These are phyloP conservation scores for Aphanomyces invadans DNA, from an alignment of 352 stramenopile genomes.

Conservation along the genomic window DNA sequence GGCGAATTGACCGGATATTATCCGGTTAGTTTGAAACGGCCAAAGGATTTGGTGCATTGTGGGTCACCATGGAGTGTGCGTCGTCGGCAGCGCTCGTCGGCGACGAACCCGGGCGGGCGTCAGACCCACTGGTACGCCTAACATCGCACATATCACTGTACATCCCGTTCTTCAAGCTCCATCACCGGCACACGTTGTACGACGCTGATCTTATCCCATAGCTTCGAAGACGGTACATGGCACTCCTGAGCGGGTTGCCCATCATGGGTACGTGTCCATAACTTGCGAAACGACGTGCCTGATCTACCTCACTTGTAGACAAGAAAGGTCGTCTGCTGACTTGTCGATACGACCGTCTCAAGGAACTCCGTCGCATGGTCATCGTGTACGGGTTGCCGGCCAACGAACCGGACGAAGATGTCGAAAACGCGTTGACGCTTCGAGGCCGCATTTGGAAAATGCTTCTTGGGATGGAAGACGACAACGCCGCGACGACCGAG, in stretches of 20 bases:
- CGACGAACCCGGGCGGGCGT: conserved; percentile 15
- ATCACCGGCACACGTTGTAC: no score
- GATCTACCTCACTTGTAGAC: conserved; percentile 29
- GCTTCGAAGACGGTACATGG: conserved; percentile 40
- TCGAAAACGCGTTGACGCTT: conserved; percentile 42
- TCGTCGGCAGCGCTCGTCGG: background rate
- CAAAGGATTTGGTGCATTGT: background rate
- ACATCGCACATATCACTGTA: no score
- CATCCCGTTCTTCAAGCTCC: no score
- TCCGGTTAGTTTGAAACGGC: conserved; percentile 1
- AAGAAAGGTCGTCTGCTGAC: conserved; percentile 35
- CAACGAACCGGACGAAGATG: conserved; percentile 14
- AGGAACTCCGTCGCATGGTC: conserved; percentile 74
- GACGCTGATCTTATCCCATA: conserved; percentile 25
- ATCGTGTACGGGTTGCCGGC: conserved; percentile 65
- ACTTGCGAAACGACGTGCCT: no score
- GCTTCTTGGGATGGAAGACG: conserved; percentile 69
- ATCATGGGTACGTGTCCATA: conserved; percentile 33
- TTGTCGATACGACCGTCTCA: conserved; percentile 63
- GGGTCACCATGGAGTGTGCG: background rate
- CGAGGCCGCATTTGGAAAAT: conserved; percentile 84
- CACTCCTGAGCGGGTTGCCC: conserved; percentile 37
- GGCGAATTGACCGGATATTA: conserved; percentile 10
- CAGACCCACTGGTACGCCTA: conserved; percentile 29
- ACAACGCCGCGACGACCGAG: conserved; percentile 32